Percentiles rank a stretch among this genome's conserved stretches.
Evolutionary conservation across 2,329 filamentous ascomycete genomes (phyloP).

Genomic region (Cadophora luteo-olivacea): DNA sequence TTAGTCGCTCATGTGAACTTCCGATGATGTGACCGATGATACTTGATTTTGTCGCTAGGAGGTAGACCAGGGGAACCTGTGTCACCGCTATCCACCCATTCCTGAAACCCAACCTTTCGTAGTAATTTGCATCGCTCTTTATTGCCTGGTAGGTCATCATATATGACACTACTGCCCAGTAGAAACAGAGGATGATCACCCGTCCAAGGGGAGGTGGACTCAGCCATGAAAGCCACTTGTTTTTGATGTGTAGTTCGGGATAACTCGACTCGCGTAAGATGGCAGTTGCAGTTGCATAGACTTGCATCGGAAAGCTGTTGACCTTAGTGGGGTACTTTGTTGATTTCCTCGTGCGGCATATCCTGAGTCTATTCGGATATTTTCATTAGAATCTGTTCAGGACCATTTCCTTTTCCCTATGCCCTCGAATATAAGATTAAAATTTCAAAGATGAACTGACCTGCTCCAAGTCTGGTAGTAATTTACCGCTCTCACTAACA

Average conservation of each 20-base stretch:
- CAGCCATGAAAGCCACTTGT: constrained; percentile 57
- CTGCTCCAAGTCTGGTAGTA: constrained; percentile 36
- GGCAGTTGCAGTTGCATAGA: constrained; percentile 65
- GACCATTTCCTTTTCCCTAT: not conserved
- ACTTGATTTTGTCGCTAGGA: constrained; percentile 65
- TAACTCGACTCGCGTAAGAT: constrained; percentile 62
- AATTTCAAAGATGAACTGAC: constrained; percentile 24
- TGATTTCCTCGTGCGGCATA: constrained; percentile 47
- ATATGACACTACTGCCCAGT: constrained; percentile 65
- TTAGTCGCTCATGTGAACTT: constrained; percentile 71
- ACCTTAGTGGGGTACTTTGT: constrained; percentile 60
- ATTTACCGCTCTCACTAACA: constrained; percentile 33
- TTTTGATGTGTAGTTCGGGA: constrained; percentile 58
- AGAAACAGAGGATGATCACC: constrained; percentile 57
- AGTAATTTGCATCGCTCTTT: constrained; percentile 60
- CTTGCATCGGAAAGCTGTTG: constrained; percentile 52
- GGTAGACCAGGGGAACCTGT: constrained; percentile 68
- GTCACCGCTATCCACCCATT: constrained; percentile 71
- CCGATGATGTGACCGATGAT: constrained; percentile 67
- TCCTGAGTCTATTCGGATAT: constrained; percentile 51
- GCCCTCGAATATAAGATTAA: not conserved
- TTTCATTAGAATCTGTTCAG: not conserved
- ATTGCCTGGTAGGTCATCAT: constrained; percentile 60
- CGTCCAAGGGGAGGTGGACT: constrained; percentile 66
- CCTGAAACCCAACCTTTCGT: constrained; percentile 70